phyloP scores from a whole-genome alignment of 2,329 filamentous ascomycete species.

The Cladosporium colombiae region DNA sequence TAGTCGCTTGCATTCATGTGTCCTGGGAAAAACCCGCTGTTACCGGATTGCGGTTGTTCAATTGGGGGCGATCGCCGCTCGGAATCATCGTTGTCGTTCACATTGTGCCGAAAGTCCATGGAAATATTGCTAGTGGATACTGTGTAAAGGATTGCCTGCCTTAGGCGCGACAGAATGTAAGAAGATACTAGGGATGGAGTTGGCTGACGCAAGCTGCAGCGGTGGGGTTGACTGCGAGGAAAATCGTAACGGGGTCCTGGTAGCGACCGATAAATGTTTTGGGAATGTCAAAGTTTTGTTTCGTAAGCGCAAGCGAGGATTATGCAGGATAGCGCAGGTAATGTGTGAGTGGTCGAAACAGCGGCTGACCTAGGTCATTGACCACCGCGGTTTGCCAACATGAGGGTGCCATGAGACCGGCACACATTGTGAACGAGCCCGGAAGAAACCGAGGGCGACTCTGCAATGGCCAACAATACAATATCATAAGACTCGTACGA shows the following conservation, averaged over 20 bases:
- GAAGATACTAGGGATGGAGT: not conserved
- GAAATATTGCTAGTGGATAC: not conserved
- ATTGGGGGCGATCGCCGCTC: conserved; percentile 8
- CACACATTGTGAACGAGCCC: not conserved
- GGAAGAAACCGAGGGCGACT: not conserved
- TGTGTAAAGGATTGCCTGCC: not conserved
- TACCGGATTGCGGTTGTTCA: not conserved
- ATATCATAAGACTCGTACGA: not conserved
- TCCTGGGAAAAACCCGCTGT: not conserved
- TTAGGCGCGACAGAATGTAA: not conserved
- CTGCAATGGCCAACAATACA: not conserved
- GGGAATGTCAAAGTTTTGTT: not conserved
- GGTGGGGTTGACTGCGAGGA: not conserved
- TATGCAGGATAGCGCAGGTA: not conserved
- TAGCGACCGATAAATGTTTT: not conserved
- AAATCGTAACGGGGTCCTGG: not conserved
- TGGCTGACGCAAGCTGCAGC: not conserved
- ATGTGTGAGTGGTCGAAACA: not conserved
- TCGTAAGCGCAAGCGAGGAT: not conserved
- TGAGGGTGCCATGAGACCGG: not conserved
- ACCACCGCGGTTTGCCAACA: conserved; percentile 7
- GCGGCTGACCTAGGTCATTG: conserved; percentile 15
- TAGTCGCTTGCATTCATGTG: not conserved
- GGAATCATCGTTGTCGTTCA: conserved; percentile 1
- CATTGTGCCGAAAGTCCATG: conserved; percentile 13